These are phyloP conservation scores for Shiraia bambusicola DNA, from an alignment of 2,329 filamentous ascomycete genomes.

Conservation along the genomic window DNA sequence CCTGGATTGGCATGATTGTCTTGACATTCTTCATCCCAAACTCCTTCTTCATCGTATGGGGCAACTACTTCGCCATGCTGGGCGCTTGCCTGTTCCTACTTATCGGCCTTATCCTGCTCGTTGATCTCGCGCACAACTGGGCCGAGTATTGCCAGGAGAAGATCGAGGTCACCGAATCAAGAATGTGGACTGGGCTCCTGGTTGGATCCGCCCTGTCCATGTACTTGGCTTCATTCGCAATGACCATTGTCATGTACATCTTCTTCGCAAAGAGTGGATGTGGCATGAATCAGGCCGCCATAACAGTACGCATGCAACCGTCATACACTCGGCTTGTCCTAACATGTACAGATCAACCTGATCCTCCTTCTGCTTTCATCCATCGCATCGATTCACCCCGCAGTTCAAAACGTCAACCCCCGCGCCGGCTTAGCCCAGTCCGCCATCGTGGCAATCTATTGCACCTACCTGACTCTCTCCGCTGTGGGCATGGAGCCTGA, in stretches of 20 bases:
- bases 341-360: conserved; percentile 66
- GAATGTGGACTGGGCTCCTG: conserved; percentile 79
- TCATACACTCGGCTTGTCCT: conserved; percentile 15
- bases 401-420: conserved; percentile 86
- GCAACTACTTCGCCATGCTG: conserved; percentile 86
- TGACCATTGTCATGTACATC: conserved; percentile 96
- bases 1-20: conserved; percentile 84
- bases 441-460: conserved; percentile 96
- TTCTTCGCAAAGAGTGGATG: conserved; percentile 85
- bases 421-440: conserved; percentile 95
- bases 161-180: conserved; percentile 86
- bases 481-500: conserved; percentile 99
- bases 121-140: conserved; percentile 95
- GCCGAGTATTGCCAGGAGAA: conserved; percentile 93
- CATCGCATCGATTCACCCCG: conserved; percentile 82
- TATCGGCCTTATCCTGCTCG: conserved; percentile 85
- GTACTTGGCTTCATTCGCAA: conserved; percentile 86
- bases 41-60: conserved; percentile 91
- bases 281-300: conserved; percentile 94
- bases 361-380: conserved; percentile 80
- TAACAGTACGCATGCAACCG: conserved; percentile 59
- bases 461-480: conserved; percentile 97
- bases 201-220: conserved; percentile 92
- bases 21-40: conserved; percentile 95
- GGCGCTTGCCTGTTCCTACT: conserved; percentile 92